Percentiles rank a stretch among this genome's conserved stretches.
These are phyloP conservation scores for Podospora appendiculata DNA, from an alignment of 495 filamentous ascomycete genomes.

Conservation along the genomic window DNA sequence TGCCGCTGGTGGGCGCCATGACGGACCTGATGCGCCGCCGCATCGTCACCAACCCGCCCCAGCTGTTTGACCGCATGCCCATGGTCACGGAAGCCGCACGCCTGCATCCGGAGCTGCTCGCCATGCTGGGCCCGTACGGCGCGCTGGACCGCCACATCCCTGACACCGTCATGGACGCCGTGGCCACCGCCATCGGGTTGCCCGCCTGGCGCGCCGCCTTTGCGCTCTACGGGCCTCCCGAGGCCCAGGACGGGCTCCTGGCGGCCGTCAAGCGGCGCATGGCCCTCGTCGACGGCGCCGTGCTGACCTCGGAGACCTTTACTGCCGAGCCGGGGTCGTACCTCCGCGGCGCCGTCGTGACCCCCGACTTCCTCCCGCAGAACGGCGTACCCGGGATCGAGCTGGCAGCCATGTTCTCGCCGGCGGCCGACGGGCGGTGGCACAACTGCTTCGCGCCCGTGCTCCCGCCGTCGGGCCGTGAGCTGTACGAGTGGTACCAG, in stretches of 20 bases:
- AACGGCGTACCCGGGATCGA: background rate
- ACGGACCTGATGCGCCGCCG: slow-evolving; percentile 17
- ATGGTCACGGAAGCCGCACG: background rate
- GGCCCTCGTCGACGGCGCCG: slow-evolving; percentile 13
- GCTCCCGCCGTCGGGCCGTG: background rate
- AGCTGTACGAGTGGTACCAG: background rate
- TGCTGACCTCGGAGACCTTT: background rate
- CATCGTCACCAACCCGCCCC: slow-evolving; percentile 13
- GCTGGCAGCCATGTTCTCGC: background rate
- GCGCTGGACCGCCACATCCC: background rate
- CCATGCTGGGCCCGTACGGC: background rate
- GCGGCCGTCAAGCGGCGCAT: slow-evolving; percentile 17
- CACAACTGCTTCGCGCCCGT: slow-evolving; percentile 4
- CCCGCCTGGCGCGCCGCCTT: slow-evolving; percentile 30
- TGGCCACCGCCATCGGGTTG: slow-evolving; percentile 26
- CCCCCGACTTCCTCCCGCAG: background rate
- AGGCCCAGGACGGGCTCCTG: slow-evolving; percentile 24
- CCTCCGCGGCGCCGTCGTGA: background rate
- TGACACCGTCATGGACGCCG: background rate
- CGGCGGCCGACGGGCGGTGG: background rate
- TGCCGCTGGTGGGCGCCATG: slow-evolving; percentile 14
- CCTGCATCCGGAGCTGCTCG: background rate
- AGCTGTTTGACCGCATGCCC: slow-evolving; percentile 15
- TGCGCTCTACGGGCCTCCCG: slow-evolving; percentile 33
- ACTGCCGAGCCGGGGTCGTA: background rate